Conservation (phyloP, 495 filamentous ascomycete species). For the Coniosporium apollinis region DNA sequence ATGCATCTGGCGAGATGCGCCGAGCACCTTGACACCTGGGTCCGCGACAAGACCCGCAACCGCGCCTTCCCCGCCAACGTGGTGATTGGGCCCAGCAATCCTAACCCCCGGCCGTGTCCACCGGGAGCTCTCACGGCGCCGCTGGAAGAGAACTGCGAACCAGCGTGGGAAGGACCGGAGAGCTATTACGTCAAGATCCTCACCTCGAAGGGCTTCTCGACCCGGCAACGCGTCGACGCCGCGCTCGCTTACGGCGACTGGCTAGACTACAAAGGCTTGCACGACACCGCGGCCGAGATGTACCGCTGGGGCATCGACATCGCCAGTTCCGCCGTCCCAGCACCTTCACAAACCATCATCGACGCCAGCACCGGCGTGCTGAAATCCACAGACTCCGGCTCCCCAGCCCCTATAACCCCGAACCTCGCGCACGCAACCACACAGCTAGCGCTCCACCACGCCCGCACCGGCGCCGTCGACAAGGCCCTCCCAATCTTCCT, state of each 20-base stretch:
- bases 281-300: constrained; percentile 44
- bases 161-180: constrained; percentile 46
- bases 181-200: constrained; percentile 62
- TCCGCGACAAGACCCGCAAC: constrained; percentile 46
- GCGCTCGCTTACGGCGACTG: constrained; percentile 67
- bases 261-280: constrained; percentile 56
- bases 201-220: constrained; percentile 56
- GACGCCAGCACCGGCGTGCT: constrained; percentile 46
- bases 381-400: constrained; percentile 30
- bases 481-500: constrained; percentile 71
- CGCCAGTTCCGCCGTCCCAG: constrained; percentile 33
- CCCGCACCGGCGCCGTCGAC: constrained; percentile 41
- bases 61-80: constrained; percentile 49
- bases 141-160: constrained; percentile 53
- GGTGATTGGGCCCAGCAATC: constrained; percentile 69
- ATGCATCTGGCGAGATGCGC: constrained; percentile 60
- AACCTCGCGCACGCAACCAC: constrained; percentile 64
- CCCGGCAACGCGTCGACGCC: constrained; percentile 57
- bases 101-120: constrained; percentile 54
- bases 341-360: constrained; percentile 28
- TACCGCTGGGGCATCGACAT: constrained; percentile 58
- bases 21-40: constrained; percentile 64
- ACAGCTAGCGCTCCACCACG: constrained; percentile 59
- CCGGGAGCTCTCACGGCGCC: constrained; percentile 38
- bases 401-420: constrained; percentile 38